Percentiles rank a stretch among this genome's conserved stretches.
phyloP scores from a whole-genome alignment of 2,329 filamentous ascomycete species.

The Botrytis medusae region DNA sequence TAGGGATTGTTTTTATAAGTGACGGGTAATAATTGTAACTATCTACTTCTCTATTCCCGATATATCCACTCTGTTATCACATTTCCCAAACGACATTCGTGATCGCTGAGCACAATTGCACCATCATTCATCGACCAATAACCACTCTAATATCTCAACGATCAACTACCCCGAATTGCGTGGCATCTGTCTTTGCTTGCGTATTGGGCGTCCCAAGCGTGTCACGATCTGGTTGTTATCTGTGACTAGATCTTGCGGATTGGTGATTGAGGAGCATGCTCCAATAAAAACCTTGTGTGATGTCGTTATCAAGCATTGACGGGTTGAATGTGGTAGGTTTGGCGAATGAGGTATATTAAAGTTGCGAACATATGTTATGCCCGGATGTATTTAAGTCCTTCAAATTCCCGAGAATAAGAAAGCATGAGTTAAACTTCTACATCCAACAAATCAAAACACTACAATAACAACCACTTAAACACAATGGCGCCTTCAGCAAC shows the following conservation, averaged over 20 bases:
- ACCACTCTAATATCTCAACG: background rate
- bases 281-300: conserved; percentile 19
- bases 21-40: background rate
- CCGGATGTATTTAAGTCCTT: conserved; percentile 11
- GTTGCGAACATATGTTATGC: background rate
- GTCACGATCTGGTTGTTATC: background rate
- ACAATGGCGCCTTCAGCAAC: conserved; percentile 38
- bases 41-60: background rate
- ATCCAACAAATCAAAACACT: background rate
- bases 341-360: background rate
- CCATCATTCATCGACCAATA: conserved; percentile 21
- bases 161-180: conserved; percentile 5
- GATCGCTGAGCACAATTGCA: conserved; percentile 19
- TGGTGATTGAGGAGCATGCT: background rate
- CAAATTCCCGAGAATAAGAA: background rate
- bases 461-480: background rate
- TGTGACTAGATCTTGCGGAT: conserved; percentile 4
- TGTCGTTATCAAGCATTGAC: conserved; percentile 17
- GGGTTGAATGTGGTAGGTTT: conserved; percentile 8
- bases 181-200: conserved; percentile 8
- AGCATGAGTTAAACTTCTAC: background rate
- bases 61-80: background rate
- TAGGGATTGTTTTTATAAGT: background rate
- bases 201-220: background rate
- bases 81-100: conserved; percentile 9